phyloP scores from a whole-genome alignment of 495 filamentous ascomycete species.

The Neurospora africana region DNA sequence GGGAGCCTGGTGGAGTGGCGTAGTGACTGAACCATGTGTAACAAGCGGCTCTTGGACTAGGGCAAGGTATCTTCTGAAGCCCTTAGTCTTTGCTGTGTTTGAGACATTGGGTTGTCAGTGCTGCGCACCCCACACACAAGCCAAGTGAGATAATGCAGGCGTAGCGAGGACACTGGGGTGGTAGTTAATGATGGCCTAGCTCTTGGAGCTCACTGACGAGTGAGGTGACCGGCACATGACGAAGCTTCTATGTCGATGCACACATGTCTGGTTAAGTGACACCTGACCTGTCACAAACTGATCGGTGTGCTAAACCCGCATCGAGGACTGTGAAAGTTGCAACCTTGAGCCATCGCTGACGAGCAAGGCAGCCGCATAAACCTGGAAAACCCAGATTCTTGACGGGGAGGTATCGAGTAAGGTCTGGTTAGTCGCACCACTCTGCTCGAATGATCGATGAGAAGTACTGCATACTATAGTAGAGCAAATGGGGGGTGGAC shows the following conservation, averaged over 20 bases:
- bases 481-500: neutral
- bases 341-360: neutral
- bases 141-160: neutral
- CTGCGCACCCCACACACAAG: neutral
- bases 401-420: neutral
- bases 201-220: neutral
- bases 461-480: neutral
- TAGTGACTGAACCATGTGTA: neutral
- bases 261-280: neutral
- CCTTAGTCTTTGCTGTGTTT: neutral
- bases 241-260: neutral
- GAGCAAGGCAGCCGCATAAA: neutral
- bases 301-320: neutral
- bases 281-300: neutral
- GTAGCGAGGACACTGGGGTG: neutral
- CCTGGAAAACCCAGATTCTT: neutral
- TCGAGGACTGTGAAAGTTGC: neutral
- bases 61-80: neutral
- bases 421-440: neutral
- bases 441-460: neutral
- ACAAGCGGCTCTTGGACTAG: neutral
- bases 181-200: neutral
- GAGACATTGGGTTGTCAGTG: neutral
- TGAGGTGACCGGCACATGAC: neutral
- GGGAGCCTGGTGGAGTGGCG: neutral